These are phyloP conservation scores for Curvularia lunata DNA, from an alignment of 2,329 filamentous ascomycete genomes.

Conservation along the genomic window DNA sequence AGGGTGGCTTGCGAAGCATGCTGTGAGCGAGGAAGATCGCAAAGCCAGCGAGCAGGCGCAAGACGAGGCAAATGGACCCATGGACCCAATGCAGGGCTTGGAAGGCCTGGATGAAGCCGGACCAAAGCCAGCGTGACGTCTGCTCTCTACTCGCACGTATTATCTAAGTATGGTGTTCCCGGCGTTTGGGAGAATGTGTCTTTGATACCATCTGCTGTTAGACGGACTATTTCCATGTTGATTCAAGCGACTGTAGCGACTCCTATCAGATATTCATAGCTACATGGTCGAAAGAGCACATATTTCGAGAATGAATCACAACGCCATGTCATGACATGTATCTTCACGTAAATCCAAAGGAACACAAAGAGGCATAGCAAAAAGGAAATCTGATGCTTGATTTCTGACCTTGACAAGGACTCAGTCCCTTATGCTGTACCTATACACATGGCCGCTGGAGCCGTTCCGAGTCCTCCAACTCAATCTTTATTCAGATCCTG, in stretches of 20 bases:
- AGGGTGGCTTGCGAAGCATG: conserved; percentile 88
- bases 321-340: not conserved
- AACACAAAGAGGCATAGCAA: conserved; percentile 14
- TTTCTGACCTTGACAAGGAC: conserved; percentile 25
- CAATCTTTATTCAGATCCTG: conserved; percentile 5
- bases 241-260: not conserved
- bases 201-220: conserved; percentile 16
- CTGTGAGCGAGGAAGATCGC: conserved; percentile 80
- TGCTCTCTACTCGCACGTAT: not conserved
- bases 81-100: conserved; percentile 94
- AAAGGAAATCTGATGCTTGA: conserved; percentile 36
- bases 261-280: not conserved
- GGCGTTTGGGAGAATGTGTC: conserved; percentile 22
- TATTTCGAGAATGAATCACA: not conserved
- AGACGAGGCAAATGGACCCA: conserved; percentile 60
- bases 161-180: conserved; percentile 25
- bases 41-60: conserved; percentile 63
- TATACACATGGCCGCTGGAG: conserved; percentile 36
- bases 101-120: conserved; percentile 94
- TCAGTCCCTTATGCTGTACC: conserved; percentile 21
- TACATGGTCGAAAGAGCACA: not conserved
- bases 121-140: conserved; percentile 72
- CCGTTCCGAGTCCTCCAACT: conserved; percentile 17
- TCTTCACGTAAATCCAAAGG: not conserved
- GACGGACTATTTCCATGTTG: not conserved